Evolutionary conservation across 331 rosid species (phyloP), one percentile per base, ranked within the genome.

Genomic region (Quercus lobata): DNA sequence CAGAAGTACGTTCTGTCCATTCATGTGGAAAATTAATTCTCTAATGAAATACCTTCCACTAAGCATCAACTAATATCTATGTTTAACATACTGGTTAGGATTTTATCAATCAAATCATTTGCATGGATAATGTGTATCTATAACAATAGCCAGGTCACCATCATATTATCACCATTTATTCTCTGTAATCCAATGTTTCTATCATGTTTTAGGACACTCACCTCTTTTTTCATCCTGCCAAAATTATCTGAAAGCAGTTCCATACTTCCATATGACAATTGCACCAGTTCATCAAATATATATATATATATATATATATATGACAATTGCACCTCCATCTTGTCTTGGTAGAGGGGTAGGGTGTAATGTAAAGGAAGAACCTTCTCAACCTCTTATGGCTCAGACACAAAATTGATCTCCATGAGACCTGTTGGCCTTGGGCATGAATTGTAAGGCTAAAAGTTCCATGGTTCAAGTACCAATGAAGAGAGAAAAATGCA

Each of bases 1-100:
- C 91, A 86, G 46, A 90, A 90, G 93, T 90, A 87, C 54, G 91
- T 12, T 68, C 30, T 71, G 32, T 41, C 60, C 52, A 16, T 52
- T 72, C 19, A 7, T 34, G 17, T 34, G 52, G 24, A 68, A 16
- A 19, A 19, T 68, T 68, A 34, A 19, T 68, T 16, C 52, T 19
- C 11, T 32, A 41, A 34, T 9, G 10, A 17, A 19, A 34, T 68
- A 18, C 37, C 7, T 22, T 34, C 12, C 27, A 34, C 4, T 32
- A 32, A 66, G 72, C 25, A 29, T 66, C 14, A 63, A 29, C 22
- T 29, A 30, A 34, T 34, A 34, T 34, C 41, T 34, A 34, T 34
- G 17, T 3, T 11, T 49, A 49, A 49, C 17, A 49, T 2, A 14
- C 54, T 14, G 17, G 72, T 22, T 27, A 62, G 7, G 10, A 19